Evolutionary conservation across 805 yeast genomes (phyloP), one percentile per base, ranked within the genome.

Genomic region (Pichia sporocuriosa): DNA sequence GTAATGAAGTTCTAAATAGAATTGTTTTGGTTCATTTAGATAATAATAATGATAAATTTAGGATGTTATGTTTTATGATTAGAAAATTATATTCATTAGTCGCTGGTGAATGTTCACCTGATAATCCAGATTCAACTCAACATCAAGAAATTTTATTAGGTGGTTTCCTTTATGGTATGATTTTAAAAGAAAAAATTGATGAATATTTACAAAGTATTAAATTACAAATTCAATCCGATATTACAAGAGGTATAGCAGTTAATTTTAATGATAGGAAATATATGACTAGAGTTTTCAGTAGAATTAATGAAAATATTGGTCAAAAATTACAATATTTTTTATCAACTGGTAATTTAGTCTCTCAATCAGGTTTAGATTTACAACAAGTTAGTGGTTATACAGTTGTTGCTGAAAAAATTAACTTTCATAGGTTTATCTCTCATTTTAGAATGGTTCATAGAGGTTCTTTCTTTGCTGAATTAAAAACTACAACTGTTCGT

Each of bases 381-480:
- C 98, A 93, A 66, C 98, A 93, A 70, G 96, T 88, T 37, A 82
- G 95, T 40, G 98, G 98, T 56, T 93, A 86, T 64, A 93, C 98
- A 1, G 98, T 93, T 52, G 97, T 93, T 48, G 98, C 97, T 4
- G 98, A 93, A 68, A 93, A 93, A 66, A 93, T 93, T 66, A 93
- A 93, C 63, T 93, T 88, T 74, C 84, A 93, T 66, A 83, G 98
- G 60, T 93, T 93, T 69, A 80, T 93, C 50, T 81, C 97, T n/a
- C 98, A 93, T 70, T 93, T 93, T 75, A 73, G 98, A 68, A 93
- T 93, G 98, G 97, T 93, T 40, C 98, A 93, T 67, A 84, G 98
- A 78, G 98, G 98, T 66, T 87, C 97, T 51, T 93, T 93, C 80
- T 93, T 93, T 63, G 97, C 98, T 34, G 96, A 90, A 64, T 75